phyloP scores from a whole-genome alignment of 495 filamentous ascomycete species.

The Hypoxylon perforatum region DNA sequence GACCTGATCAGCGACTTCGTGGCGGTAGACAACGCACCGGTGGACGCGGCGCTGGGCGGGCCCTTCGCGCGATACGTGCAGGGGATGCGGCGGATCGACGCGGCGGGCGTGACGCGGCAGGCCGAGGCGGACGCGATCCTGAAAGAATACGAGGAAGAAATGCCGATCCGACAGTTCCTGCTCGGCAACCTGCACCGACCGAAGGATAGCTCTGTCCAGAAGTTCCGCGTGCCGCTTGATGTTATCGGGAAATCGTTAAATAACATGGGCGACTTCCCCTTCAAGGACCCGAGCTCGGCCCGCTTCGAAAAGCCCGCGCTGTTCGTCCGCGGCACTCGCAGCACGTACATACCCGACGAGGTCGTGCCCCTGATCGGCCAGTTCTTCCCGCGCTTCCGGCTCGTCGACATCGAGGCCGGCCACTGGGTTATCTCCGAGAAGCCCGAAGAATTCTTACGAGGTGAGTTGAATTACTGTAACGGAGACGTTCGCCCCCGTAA shows the following conservation, averaged over 20 bases:
- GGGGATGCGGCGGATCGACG: slow-evolving; percentile 86
- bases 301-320: slow-evolving; percentile 81
- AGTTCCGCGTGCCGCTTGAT: slow-evolving; percentile 60
- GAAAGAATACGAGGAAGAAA: slow-evolving; percentile 76
- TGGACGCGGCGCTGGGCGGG: slow-evolving; percentile 76
- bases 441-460: slow-evolving; percentile 84
- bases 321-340: slow-evolving; percentile 84
- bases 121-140: slow-evolving; percentile 86
- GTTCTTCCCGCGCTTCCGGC: slow-evolving; percentile 86
- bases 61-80: slow-evolving; percentile 84
- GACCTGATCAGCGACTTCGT: slow-evolving; percentile 74
- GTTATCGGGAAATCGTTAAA: slow-evolving; percentile 51
- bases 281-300: slow-evolving; percentile 67
- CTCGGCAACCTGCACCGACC: slow-evolving; percentile 83
- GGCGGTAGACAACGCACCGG: slow-evolving; percentile 91
- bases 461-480: slow-evolving; percentile 59
- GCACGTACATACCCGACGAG: slow-evolving; percentile 87
- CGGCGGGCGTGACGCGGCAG: slow-evolving; percentile 69
- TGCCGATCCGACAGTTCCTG: slow-evolving; percentile 89
- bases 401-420: slow-evolving; percentile 86
- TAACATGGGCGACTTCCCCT: slow-evolving; percentile 88
- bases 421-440: slow-evolving; percentile 97
- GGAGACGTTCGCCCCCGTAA: neutral
- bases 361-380: slow-evolving; percentile 85
- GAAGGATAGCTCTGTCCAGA: slow-evolving; percentile 36